Base-by-base conservation (phyloP, 352 stramenopile genomes). In the Sclerospora graminicola region DNA sequence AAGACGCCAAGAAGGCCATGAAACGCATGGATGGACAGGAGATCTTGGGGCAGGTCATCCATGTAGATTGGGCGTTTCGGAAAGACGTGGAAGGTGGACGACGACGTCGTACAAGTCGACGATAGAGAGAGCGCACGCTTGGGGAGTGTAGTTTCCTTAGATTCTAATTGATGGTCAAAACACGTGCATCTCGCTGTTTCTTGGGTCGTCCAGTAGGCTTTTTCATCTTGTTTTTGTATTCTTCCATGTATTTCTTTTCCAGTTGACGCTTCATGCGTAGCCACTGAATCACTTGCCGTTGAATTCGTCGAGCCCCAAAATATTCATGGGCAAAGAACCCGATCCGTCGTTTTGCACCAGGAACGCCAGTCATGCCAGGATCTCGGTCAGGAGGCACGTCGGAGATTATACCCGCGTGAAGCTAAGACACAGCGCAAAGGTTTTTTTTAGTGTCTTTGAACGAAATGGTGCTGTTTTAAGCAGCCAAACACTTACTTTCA, bases 21-120 rank as follows among this genome's bases (percentile, higher is more conserved):
- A 75, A 86, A 40, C 82, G 89, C 33, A 84, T 98, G 73, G 89
- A 98, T 54, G 89, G 84, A 14, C 69, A 84, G 38, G 73, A 96
- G 50, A 69, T 98, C 21, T 54, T 98, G 15, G 90, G 83, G 34
- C 78, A 82, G 42, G 82, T 62, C 30, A 81, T 98, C 50, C 67
- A 74, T 45, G 93, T 97, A 13, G 76, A 95, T 54, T 98, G 90
- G 90, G 92, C 93, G n/a, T 97, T 98, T 61, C 64, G 60, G 42
- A 85, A 83, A 76, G 57, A 63, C 0, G 55, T 60, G 16, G 48
- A 56, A 35, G 56, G 63, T 30, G 63, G 65, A 10, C 47, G 60
- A 28, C 63, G 67, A 37, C 52, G 49, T 33, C 66, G 69, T 37
- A 45, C 43, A 13, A 56, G 48, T 41, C 73, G 73, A 36, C 66